Evolutionary conservation across 768 basidiomycete species (phyloP).

Genomic region (Rhodotorula babjevae): DNA sequence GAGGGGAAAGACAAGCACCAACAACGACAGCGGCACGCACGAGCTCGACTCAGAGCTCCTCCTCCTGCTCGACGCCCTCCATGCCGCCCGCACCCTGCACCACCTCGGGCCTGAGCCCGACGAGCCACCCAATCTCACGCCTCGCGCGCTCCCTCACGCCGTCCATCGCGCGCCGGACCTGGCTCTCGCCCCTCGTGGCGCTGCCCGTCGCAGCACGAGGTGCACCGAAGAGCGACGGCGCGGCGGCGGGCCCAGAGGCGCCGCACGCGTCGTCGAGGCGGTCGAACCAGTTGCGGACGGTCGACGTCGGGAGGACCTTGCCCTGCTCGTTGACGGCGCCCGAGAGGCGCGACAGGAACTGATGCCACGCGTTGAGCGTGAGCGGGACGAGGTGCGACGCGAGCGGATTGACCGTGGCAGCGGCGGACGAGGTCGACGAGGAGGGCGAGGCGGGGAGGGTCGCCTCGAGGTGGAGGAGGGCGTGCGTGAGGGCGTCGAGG

Average conservation of each 20-base stretch:
- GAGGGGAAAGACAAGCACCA: neutral
- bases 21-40: no score
- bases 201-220: no score
- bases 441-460: conserved; percentile 26
- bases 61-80: conserved; percentile 21
- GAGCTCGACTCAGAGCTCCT: conserved; percentile 1
- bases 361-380: conserved; percentile 40
- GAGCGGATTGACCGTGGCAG: conserved; percentile 10
- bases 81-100: neutral
- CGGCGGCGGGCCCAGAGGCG: neutral
- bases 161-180: conserved; percentile 31
- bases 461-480: conserved; percentile 35
- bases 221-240: neutral
- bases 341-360: conserved; percentile 35
- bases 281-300: conserved; percentile 35
- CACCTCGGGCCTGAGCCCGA: conserved; percentile 17
- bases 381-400: conserved; percentile 32
- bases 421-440: conserved; percentile 4
- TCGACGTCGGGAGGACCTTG: conserved; percentile 29
- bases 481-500: conserved; percentile 37
- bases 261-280: conserved; percentile 28
- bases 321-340: conserved; percentile 37
- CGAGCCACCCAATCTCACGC: conserved; percentile 41
- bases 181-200: neutral
- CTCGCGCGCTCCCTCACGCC: conserved; percentile 39